Evolutionary conservation across 2,329 filamentous ascomycete species (phyloP).

Genomic region (Dactylellina parvicollis): DNA sequence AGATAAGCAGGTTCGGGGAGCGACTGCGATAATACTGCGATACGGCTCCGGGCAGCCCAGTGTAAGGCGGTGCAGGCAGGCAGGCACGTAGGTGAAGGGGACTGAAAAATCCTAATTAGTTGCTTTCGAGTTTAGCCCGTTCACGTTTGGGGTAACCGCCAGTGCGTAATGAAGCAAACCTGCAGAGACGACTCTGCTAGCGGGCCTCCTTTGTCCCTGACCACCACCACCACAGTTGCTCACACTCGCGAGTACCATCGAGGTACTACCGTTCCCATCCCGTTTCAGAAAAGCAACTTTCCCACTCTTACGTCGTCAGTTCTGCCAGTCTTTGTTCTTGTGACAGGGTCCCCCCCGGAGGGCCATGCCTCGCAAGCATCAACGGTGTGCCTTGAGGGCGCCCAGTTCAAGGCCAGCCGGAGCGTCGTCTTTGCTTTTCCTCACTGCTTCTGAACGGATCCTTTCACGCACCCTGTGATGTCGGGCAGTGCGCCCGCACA

Average conservation of each 20-base stretch:
- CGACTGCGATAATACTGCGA: too few relatives aligned
- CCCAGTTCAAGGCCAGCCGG: slow-evolving; percentile 11
- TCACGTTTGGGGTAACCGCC: background rate
- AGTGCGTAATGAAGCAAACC: slow-evolving; percentile 44
- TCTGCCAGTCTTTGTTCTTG: slow-evolving; percentile 7
- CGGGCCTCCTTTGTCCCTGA: background rate
- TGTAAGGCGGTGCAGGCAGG: too few relatives aligned
- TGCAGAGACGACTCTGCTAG: background rate
- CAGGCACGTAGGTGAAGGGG: too few relatives aligned
- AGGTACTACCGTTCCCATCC: slow-evolving; percentile 22
- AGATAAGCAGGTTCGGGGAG: background rate
- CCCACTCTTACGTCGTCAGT: background rate
- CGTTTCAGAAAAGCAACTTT: slow-evolving; percentile 30
- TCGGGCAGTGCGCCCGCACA: slow-evolving; percentile 36
- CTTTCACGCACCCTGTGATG: slow-evolving; percentile 9
- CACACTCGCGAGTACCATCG: slow-evolving; percentile 19
- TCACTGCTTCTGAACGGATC: slow-evolving; percentile 10
- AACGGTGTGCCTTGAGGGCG: slow-evolving; percentile 45
- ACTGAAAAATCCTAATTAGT: too few relatives aligned
- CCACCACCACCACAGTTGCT: slow-evolving; percentile 1
- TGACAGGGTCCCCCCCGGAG: slow-evolving; percentile 47
- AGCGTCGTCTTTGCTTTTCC: background rate
- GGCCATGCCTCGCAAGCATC: slow-evolving; percentile 23
- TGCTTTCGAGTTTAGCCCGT: too few relatives aligned
- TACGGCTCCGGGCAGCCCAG: too few relatives aligned